A percentile compares a stretch with the other conserved stretches of the same genome.
These are phyloP conservation scores for Colletotrichum cereale DNA, from an alignment of 2,329 filamentous ascomycete species.

Conservation along the genomic window DNA sequence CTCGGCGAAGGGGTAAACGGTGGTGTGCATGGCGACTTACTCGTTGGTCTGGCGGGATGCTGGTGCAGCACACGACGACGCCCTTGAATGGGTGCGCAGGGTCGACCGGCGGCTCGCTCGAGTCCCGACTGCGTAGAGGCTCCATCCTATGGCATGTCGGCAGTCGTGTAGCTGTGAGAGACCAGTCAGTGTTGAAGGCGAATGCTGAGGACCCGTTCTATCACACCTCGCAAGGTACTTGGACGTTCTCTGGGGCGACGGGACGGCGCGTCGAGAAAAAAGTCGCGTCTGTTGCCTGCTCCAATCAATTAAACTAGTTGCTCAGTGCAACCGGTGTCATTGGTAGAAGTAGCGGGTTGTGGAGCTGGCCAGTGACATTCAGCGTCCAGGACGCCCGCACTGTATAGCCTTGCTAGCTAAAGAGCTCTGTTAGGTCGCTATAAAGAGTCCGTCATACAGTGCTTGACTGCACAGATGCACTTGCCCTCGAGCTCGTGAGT, in stretches of 20 bases:
- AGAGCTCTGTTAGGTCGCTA: background rate
- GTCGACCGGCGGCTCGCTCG: slow-evolving; percentile 57
- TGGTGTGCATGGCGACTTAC: slow-evolving; percentile 61
- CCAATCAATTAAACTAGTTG: slow-evolving; percentile 33
- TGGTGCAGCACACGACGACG: slow-evolving; percentile 88
- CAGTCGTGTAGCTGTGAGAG: background rate
- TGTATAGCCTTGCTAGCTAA: background rate
- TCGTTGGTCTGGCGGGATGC: slow-evolving; percentile 81
- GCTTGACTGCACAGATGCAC: background rate
- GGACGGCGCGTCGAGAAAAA: slow-evolving; percentile 35
- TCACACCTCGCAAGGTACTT: background rate
- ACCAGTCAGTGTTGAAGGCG: background rate
- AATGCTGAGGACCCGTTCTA: background rate
- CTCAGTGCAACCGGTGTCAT: slow-evolving; percentile 5
- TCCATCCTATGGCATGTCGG: slow-evolving; percentile 38
- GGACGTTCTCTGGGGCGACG: background rate
- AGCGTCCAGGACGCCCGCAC: background rate
- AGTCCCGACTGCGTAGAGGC: slow-evolving; percentile 28
- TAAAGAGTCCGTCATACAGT: background rate
- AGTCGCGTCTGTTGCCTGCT: slow-evolving; percentile 39
- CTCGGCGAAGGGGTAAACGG: background rate
- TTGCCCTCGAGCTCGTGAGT: background rate
- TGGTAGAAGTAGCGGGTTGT: slow-evolving; percentile 30
- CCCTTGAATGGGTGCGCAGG: slow-evolving; percentile 75
- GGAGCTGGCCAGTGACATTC: slow-evolving; percentile 4